Base-by-base conservation (phyloP, 2,329 filamentous ascomycete genomes). In the Penicillium oxalicum region DNA sequence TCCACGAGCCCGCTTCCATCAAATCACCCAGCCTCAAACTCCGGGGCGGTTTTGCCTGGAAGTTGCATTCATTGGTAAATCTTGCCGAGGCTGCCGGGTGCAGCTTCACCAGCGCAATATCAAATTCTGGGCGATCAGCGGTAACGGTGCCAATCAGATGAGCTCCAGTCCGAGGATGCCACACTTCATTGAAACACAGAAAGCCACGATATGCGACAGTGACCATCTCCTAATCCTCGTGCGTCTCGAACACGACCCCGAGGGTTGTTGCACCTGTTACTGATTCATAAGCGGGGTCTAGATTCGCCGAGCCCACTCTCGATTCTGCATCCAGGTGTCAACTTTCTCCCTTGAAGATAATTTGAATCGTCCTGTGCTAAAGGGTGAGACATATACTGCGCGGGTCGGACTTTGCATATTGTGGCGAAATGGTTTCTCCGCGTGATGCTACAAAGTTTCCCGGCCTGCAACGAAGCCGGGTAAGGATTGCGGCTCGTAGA, bases 401-500 rank as follows among this genome's bases (percentile, higher is more conserved):
- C 44, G 44, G 28, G 46, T 50, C 13, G 43, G 29, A 28, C 35
- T 38, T 40, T 49, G 46, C 37, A 49, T 52, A 5, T 26, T 24
- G 25, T 24, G 36, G 25, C 38, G 43, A 13, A 54, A 49, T 2
- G 49, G 49, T 33, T 47, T 26, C 47, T 44, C 42, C 6, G 26
- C 27, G 36, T 51, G 49, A 47, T 54, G 49, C 33, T 51, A 54
- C 26, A 54, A 40, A 38, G 45, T 48, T 12, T 45, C 51, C n/a
- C 51, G 45, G 34, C 51, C 49, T 45, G 40, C 51, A 2, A 54
- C 49, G 8, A 40, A 27, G 11, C 51, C 46, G 5, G 51, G 51
- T 11, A 51, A 43, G 9, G 49, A 54, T n/a, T 8, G 12, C 29
- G 41, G 41, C 25, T 43, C 12, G 26, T 54, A 54, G 25, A 29